Conservation (phyloP, 805 yeast genomes). For the Zygosaccharomyces siamensis region DNA sequence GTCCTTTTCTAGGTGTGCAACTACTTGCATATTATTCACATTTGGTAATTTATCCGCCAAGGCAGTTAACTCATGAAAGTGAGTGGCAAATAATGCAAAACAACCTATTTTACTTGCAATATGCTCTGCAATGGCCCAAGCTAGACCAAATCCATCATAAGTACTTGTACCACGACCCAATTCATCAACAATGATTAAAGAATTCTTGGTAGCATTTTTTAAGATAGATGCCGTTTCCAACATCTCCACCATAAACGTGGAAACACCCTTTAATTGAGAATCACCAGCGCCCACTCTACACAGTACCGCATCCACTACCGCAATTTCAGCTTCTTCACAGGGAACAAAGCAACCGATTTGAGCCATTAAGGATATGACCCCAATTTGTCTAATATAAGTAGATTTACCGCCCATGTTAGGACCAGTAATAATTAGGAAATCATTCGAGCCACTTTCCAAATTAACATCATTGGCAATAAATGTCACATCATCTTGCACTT, state of each 20-base stretch:
- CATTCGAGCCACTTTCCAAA: constrained; percentile 50
- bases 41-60: constrained; percentile 57
- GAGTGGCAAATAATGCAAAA: constrained; percentile 91
- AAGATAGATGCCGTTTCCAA: constrained; percentile 90
- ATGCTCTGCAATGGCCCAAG: constrained; percentile 92
- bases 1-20: constrained; percentile 72
- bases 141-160: constrained; percentile 96
- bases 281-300: constrained; percentile 99
- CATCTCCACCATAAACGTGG: constrained; percentile 98
- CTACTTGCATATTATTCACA: constrained; percentile 84
- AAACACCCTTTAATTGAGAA: constrained; percentile 92
- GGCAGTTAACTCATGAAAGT: constrained; percentile 91
- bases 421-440: constrained; percentile 84
- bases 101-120: constrained; percentile 66
- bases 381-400: constrained; percentile 84
- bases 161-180: constrained; percentile 78
- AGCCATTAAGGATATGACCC: constrained; percentile 79
- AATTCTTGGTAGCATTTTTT: constrained; percentile 76
- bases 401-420: constrained; percentile 99
- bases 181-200: constrained; percentile 90
- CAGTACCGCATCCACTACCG: constrained; percentile 83
- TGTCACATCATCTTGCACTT: constrained; percentile 83
- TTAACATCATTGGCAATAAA: constrained; percentile 89
- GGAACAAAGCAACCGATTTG: constrained; percentile 92
- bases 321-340: constrained; percentile 67